These are phyloP conservation scores for Fraxinus albicans DNA, from an alignment of 305 asterid genomes.

Conservation along the genomic window DNA sequence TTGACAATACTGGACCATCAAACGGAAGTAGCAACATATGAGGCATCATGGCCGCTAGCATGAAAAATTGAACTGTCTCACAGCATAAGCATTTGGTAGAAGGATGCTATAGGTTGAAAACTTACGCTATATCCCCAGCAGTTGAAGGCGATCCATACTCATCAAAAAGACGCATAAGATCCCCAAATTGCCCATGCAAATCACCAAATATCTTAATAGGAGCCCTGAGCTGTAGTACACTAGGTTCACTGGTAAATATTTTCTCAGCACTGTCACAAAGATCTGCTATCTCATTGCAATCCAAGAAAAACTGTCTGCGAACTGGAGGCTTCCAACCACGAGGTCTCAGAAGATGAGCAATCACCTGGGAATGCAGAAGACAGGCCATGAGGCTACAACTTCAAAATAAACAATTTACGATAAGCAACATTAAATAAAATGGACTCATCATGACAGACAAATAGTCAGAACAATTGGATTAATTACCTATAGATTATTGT, in stretches of 20 bases:
- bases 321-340: conserved; percentile 99
- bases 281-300: conserved; percentile 96
- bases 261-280: conserved; percentile 97
- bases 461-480: neutral
- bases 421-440: neutral
- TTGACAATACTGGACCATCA: conserved; percentile 9
- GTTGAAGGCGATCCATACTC: conserved; percentile 98
- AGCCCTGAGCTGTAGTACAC: conserved; percentile 92
- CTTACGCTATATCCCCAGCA: conserved; percentile 96
- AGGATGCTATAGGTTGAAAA: conserved; percentile 14
- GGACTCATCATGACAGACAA: neutral
- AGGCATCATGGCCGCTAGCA: neutral
- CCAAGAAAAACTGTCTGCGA: conserved; percentile 90
- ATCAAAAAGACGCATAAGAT: conserved; percentile 97
- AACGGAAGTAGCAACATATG: neutral
- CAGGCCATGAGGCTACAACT: conserved; percentile 7
- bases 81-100: neutral
- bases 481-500: neutral
- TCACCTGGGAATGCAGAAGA: conserved; percentile 50
- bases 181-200: conserved; percentile 98
- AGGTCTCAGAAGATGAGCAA: conserved; percentile 88
- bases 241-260: conserved; percentile 91
- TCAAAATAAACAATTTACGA: neutral
- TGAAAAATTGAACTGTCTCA: neutral
- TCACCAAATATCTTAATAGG: conserved; percentile 99